Conservation (phyloP, 805 yeast species). For the Candida ponderosae region DNA sequence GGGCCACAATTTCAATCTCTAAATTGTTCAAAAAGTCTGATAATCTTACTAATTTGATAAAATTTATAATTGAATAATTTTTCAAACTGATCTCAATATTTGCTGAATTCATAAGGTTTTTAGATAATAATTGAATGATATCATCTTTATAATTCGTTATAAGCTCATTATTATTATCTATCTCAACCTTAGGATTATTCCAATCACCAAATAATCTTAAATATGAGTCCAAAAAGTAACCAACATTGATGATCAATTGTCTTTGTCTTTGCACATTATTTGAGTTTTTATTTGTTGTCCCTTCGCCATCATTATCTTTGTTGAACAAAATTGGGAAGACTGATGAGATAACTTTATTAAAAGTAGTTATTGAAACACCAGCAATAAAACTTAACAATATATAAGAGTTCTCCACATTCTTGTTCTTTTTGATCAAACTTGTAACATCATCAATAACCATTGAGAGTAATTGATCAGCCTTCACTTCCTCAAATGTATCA, state of each 20-base stretch:
- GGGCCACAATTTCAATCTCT: conserved; percentile 57
- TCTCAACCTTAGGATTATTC: conserved; percentile 1
- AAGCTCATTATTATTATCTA: conserved; percentile 20
- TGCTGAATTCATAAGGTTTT: conserved; percentile 60
- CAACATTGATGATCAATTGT: conserved; percentile 48
- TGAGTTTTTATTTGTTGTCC: too few species aligned
- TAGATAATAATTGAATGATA: conserved; percentile 59
- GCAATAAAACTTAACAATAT: conserved; percentile 50
- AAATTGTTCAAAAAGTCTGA: conserved; percentile 38
- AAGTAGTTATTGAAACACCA: conserved; percentile 35
- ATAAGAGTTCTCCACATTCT: conserved; percentile 57
- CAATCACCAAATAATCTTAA: conserved; percentile 32
- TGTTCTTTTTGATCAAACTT: conserved; percentile 24
- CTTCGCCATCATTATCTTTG: conserved; percentile 17
- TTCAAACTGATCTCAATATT: conserved; percentile 62
- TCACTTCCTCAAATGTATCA: conserved; percentile 30
- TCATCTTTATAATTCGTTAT: conserved; percentile 53
- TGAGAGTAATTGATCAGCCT: conserved; percentile 45
- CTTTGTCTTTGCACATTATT: conserved; percentile 52
- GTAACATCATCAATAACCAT: too few species aligned
- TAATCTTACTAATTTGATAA: conserved; percentile 48
- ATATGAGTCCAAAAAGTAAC: conserved; percentile 48
- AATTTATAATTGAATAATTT: conserved; percentile 55
- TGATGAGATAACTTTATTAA: conserved; percentile 39
- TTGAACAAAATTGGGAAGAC: conserved; percentile 36